Base-by-base conservation (phyloP, 768 basidiomycete genomes). In the Chalciporus pseudorubinellus region DNA sequence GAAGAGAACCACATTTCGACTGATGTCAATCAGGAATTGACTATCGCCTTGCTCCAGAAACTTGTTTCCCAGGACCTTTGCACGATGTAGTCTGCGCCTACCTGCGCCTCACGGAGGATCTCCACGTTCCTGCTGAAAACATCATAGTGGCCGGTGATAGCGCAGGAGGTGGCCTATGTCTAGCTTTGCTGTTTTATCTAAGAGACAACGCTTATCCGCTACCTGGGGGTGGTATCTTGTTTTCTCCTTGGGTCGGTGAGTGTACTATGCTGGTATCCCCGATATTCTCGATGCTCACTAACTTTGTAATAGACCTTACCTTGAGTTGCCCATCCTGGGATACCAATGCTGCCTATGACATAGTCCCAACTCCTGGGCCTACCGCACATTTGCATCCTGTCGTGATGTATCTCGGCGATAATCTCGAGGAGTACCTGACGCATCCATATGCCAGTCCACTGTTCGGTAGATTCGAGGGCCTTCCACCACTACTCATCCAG, bases 241-340 rank as follows among this genome's bases (percentile, higher is more conserved):
- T 98, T 81, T 93, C 88, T 20, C 94, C 94, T 5, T 98, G 94
- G 94, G 92, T 95, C 58, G 93, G 94, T 87, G 52, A 73, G 90
- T 81, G 24, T n/a, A 6, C 1, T 16, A 31, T 14, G 18, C 14
- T 48, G 4, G 50, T 14, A 36, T 4, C 6, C 28, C 9, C 36
- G 29, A 10, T 53, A 29, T 31, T 42, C n/a, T 24, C 39, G 28
- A 43, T 44, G 57, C 57, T 46, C 16, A 48, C 44, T 51, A 33
- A 63, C 45, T 16, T 7, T 39, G 20, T 18, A 31, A 18, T 57
- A 91, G 92, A 95, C 68, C 72, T 99, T 55, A 98, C 97, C 0
- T 91, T 97, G 84, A 95, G 92, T 58, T 98, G 94, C 67, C 91
- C 94, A 50, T 95, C 93, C n/a, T 98, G 95, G 92, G 92, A 95